A percentile compares a stretch with the other conserved stretches of the same genome.
phyloP scores from a whole-genome alignment of 176 grass and related monocot species.

The Carex littledalei region DNA sequence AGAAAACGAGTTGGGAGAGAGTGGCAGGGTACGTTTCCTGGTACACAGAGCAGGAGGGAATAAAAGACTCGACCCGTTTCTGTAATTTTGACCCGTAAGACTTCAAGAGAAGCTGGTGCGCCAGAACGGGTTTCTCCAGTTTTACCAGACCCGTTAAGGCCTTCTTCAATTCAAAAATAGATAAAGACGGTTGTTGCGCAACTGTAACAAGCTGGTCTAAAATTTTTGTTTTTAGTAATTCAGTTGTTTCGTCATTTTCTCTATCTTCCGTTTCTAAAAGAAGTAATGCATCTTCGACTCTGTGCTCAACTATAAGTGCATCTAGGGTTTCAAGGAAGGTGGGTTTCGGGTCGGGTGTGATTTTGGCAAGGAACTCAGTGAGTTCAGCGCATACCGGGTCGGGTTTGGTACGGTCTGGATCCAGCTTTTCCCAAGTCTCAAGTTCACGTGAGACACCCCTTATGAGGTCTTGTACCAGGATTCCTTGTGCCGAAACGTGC shows the following conservation, averaged over 20 bases:
- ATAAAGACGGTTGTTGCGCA: conserved; percentile 65
- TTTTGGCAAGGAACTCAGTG: conserved; percentile 46
- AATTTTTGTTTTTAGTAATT: conserved; percentile 57
- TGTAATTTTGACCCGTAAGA: conserved; percentile 56
- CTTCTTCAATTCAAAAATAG: conserved; percentile 61
- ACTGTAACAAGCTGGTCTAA: conserved; percentile 74
- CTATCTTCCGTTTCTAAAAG: conserved; percentile 67
- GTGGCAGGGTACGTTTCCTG: conserved; percentile 76
- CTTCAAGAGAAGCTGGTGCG: conserved; percentile 77
- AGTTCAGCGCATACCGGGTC: conserved; percentile 52
- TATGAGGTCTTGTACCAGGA: conserved; percentile 93
- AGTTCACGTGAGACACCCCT: conserved; percentile 74
- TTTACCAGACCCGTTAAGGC: conserved; percentile 63
- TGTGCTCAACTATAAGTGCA: conserved; percentile 65
- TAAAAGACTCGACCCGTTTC: conserved; percentile 71
- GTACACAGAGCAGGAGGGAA: conserved; percentile 75
- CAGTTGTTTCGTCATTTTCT: conserved; percentile 33
- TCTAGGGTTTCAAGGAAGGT: conserved; percentile 76
- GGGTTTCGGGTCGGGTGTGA: conserved; percentile 44
- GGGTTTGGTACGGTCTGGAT: conserved; percentile 37
- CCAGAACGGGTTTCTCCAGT: conserved; percentile 72
- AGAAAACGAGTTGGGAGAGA: conserved; percentile 85
- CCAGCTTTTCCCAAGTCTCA: conserved; percentile 62
- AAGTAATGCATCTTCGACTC: conserved; percentile 66
- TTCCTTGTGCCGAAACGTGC: conserved; percentile 82